These are phyloP conservation scores for Cladophialophora chaetospira DNA, from an alignment of 2,329 filamentous ascomycete species.

Conservation along the genomic window DNA sequence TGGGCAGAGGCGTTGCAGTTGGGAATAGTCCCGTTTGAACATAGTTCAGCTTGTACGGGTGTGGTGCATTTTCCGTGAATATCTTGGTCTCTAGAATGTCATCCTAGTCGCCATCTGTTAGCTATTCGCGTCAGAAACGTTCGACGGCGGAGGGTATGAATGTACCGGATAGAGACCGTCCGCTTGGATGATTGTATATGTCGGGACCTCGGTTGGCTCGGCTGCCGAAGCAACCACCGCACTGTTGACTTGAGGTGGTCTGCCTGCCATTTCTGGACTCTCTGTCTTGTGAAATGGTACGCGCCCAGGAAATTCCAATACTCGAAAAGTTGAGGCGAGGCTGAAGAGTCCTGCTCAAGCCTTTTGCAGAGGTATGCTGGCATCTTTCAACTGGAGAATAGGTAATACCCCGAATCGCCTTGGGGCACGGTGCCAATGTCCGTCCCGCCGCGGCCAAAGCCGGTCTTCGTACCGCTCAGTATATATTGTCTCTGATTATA, in stretches of 20 bases:
- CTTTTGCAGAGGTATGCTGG: no score
- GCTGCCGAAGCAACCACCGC: neutral
- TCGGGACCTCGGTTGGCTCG: slow-evolving; percentile 8
- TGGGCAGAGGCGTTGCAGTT: slow-evolving; percentile 13
- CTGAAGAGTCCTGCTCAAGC: no score
- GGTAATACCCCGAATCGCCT: neutral
- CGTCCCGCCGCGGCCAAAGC: neutral
- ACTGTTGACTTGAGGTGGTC: neutral
- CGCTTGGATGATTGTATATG: slow-evolving; percentile 31
- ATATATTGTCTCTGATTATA: neutral
- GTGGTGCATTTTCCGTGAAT: slow-evolving; percentile 20
- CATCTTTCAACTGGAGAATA: no score
- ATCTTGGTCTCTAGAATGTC: slow-evolving; percentile 29
- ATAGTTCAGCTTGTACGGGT: slow-evolving; percentile 28
- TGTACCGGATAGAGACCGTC: slow-evolving; percentile 31
- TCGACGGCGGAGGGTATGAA: neutral
- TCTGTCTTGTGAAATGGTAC: no score
- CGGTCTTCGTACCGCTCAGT: neutral
- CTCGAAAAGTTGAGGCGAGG: no score
- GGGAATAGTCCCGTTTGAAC: slow-evolving; percentile 25
- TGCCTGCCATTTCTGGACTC: neutral
- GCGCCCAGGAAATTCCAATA: no score
- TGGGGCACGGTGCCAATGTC: neutral
- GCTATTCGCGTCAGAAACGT: neutral
- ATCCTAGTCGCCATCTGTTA: slow-evolving; percentile 17